Evolutionary conservation across 768 basidiomycete species (phyloP).

Genomic region (Boletus pseudopeckii): DNA sequence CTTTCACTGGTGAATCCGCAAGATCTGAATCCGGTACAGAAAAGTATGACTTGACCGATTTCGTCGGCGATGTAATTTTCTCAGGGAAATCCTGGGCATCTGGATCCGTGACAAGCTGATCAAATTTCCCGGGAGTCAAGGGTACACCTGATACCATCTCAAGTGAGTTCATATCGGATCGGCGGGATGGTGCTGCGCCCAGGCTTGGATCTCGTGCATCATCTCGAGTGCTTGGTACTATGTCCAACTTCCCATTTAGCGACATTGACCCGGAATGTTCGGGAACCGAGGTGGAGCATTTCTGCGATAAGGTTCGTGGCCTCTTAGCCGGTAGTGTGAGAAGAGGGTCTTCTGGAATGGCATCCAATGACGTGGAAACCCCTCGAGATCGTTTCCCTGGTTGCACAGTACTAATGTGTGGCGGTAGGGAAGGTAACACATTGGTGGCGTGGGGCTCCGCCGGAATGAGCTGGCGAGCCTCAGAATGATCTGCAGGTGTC

Average conservation of each 20-base stretch:
- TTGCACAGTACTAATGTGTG: conserved; percentile 11
- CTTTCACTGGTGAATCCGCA: conserved; percentile 22
- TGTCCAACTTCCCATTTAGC: conserved; percentile 7
- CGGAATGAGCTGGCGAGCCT: conserved; percentile 9
- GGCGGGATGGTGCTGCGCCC: neutral
- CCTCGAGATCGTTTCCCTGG: conserved; percentile 30
- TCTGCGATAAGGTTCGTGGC: conserved; percentile 12
- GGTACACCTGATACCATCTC: neutral
- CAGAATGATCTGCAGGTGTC: conserved; percentile 17
- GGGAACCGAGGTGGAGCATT: neutral
- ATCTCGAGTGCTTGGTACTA: conserved; percentile 4
- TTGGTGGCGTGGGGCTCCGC: conserved; percentile 8
- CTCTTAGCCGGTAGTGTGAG: conserved; percentile 26
- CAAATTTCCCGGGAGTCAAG: conserved; percentile 2
- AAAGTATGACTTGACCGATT: conserved; percentile 35
- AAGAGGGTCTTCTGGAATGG: conserved; percentile 7
- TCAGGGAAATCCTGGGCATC: neutral
- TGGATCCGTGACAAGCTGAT: neutral
- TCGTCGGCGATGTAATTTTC: conserved; percentile 29
- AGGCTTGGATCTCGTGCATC: neutral
- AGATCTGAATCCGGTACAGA: conserved; percentile 38
- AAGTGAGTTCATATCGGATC: neutral
- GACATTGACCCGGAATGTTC: neutral
- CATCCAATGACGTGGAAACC: conserved; percentile 29
- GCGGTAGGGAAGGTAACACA: conserved; percentile 14